Conservation (phyloP, 179 eudicot genomes). For the Sideroxylon spinosum region DNA sequence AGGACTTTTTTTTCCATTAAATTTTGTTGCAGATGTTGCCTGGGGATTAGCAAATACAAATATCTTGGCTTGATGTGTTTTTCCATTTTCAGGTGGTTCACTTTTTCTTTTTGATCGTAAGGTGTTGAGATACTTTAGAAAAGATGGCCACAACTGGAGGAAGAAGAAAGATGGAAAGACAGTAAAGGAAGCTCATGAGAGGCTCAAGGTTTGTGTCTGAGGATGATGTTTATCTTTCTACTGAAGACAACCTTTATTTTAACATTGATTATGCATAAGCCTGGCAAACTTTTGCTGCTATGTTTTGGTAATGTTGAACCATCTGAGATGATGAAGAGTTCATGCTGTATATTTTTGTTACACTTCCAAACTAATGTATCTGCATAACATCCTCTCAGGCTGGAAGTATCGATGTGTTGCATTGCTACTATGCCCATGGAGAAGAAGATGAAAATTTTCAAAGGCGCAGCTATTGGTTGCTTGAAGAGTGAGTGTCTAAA, state of each 20-base stretch:
- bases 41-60: not conserved
- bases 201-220: slow-evolving; percentile 44
- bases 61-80: slow-evolving; percentile 1
- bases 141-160: slow-evolving; percentile 76
- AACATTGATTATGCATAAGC: not conserved
- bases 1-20: not conserved
- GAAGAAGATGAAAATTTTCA: slow-evolving; percentile 64
- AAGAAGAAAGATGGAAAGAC: slow-evolving; percentile 76
- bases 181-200: slow-evolving; percentile 71
- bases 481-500: slow-evolving; percentile 56
- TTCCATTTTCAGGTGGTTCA: slow-evolving; percentile 43
- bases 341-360: not conserved
- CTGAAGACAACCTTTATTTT: slow-evolving; percentile 9
- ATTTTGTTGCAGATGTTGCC: not conserved
- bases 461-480: slow-evolving; percentile 74
- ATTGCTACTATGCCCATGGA: slow-evolving; percentile 77
- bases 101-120: slow-evolving; percentile 71
- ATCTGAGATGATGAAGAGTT: not conserved
- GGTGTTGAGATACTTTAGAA: slow-evolving; percentile 58
- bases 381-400: slow-evolving; percentile 31
- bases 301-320: not conserved
- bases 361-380: slow-evolving; percentile 3
- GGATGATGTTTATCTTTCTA: not conserved
- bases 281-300: slow-evolving; percentile 4
- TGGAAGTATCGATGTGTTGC: slow-evolving; percentile 67